Percentiles rank a stretch among this genome's conserved stretches.
Conservation (phyloP, 1,284 basidiomycete genomes). For the Trametes versicolor region DNA sequence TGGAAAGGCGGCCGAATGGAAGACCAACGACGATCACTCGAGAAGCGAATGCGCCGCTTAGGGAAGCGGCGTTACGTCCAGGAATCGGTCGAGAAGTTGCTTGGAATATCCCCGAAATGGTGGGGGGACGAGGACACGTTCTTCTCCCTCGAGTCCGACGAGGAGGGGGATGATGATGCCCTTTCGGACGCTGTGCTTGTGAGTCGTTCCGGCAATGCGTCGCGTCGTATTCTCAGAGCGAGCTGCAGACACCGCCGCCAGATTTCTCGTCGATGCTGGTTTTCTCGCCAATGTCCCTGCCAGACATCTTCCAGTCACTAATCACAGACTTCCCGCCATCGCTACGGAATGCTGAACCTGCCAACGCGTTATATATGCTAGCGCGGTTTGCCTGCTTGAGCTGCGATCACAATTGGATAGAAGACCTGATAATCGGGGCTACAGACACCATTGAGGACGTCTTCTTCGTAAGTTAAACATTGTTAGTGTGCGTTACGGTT, state of each 20-base stretch:
- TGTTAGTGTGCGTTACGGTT: slow-evolving; percentile 1
- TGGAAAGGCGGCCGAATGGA: slow-evolving; percentile 78
- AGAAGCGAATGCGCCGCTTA: slow-evolving; percentile 66
- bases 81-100: slow-evolving; percentile 61
- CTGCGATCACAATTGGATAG: slow-evolving; percentile 90
- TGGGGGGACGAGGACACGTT: slow-evolving; percentile 61
- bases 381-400: slow-evolving; percentile 89
- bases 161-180: slow-evolving; percentile 56
- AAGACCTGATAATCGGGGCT: slow-evolving; percentile 90
- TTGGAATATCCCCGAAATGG: slow-evolving; percentile 70
- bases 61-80: slow-evolving; percentile 62
- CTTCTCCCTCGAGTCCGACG: slow-evolving; percentile 50
- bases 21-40: slow-evolving; percentile 63
- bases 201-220: slow-evolving; percentile 42
- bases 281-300: slow-evolving; percentile 83
- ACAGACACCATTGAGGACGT: slow-evolving; percentile 93
- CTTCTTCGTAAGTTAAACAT: slow-evolving; percentile 78
- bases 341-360: slow-evolving; percentile 79
- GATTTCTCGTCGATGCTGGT: slow-evolving; percentile 91
- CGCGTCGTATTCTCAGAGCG: slow-evolving; percentile 31
- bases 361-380: slow-evolving; percentile 84
- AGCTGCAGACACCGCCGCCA: slow-evolving; percentile 68
- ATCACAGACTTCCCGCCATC: slow-evolving; percentile 78
- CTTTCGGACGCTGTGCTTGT: slow-evolving; percentile 63
- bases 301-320: slow-evolving; percentile 82